Evolutionary conservation across 441 rosid genomes (phyloP).

Genomic region (Mallotus repandus): DNA sequence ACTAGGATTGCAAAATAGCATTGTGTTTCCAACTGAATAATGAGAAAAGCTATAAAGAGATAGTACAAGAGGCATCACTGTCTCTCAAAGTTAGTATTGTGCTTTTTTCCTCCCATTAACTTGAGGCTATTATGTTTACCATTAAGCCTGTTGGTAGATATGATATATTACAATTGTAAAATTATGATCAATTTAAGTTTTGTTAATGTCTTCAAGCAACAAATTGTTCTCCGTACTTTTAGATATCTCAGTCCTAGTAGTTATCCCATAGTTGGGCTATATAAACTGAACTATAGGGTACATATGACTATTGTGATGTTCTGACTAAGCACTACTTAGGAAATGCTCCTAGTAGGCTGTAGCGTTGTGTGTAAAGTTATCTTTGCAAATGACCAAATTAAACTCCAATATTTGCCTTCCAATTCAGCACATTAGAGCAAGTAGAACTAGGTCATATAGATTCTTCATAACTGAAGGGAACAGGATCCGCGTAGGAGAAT

Average conservation of each 20-base stretch:
- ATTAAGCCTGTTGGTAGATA: background rate
- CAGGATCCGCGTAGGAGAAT: background rate
- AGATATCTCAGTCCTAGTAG: background rate
- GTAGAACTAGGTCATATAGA: background rate
- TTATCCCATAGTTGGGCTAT: background rate
- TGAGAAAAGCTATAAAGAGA: background rate
- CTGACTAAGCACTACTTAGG: background rate
- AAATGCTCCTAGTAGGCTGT: background rate
- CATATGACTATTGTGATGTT: background rate
- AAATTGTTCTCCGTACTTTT: background rate
- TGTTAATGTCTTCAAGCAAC: background rate
- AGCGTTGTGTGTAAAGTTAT: background rate
- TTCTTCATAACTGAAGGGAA: background rate
- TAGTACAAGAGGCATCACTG: background rate
- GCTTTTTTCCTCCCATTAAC: background rate
- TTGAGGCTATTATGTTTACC: background rate
- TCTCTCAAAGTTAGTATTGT: background rate
- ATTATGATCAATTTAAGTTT: background rate
- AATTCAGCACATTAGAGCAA: background rate
- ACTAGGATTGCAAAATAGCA: background rate
- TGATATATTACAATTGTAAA: background rate
- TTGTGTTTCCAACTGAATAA: background rate
- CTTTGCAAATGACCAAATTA: background rate
- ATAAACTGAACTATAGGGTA: background rate
- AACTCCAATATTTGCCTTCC: background rate